Evolutionary conservation across 768 basidiomycete species (phyloP), one percentile per base, ranked within the genome.

Genomic region (Lactarius pseudohatsudake): DNA sequence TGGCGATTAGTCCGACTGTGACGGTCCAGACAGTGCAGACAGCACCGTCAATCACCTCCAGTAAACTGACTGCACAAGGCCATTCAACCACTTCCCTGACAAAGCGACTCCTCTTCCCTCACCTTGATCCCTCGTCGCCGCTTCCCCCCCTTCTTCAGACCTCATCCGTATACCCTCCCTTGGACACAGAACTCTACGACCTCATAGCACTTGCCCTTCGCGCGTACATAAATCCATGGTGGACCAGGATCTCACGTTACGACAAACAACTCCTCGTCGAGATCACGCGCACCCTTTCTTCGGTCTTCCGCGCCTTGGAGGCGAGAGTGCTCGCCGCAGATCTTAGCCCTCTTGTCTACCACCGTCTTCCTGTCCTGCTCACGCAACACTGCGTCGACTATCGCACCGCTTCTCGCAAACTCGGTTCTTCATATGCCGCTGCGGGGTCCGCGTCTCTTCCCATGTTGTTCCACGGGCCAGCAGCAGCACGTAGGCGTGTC

Each of bases 401-500:
- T 76, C 88, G 89, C 65, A 84, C 82, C 74, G 92, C 88, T 1
- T 74, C 74, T 13, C 75, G 81, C 47, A 92, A 91, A 74, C 74
- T 84, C 3, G 80, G 81, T 67, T 86, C 89, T 0, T 87, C 90
- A 0, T 94, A 93, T 68, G 90, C 90, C 1, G 73, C 79, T 1
- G 89, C 88, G 1, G 88, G 86, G 22, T 85, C 87, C 1, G 79
- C 85, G 2, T 80, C 86, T 26, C 78, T 90, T 2, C 81, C 86
- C 1, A 80, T 82, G 69, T 81, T 94, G 64, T 96, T 95, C 74
- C 90, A 94, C 74, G 84, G 84, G 85, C 60, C 79, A 90, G 6
- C 93, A 96, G 70, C 89, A 92, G 15, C 94, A 96, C 75, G 88
- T 93, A 76, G 94, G 92, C 9, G 71, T 96, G 56, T 80, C 82